A percentile compares a stretch with the other conserved stretches of the same genome.
Conservation (phyloP, 345 rosid genomes). For the Eucalyptus brandiana region DNA sequence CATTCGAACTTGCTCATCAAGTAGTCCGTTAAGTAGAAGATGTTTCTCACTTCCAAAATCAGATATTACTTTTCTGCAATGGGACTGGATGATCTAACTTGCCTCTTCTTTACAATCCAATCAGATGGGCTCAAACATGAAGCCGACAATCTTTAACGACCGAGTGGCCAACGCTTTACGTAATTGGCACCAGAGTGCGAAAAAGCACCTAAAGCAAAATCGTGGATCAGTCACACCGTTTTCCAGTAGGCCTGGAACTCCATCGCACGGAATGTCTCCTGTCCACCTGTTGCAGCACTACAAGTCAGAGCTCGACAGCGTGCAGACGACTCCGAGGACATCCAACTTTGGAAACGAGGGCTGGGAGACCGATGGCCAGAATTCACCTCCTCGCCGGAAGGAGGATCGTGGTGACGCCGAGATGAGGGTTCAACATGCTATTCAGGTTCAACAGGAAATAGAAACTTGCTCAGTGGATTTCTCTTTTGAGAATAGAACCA, state of each 20-base stretch:
- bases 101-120: background rate
- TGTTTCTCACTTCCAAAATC: background rate
- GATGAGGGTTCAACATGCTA: background rate
- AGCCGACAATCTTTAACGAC: slow-evolving; percentile 25
- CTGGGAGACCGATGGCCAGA: background rate
- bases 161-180: slow-evolving; percentile 18
- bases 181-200: slow-evolving; percentile 21
- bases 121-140: slow-evolving; percentile 31
- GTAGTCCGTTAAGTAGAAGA: background rate
- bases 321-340: background rate
- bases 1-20: background rate
- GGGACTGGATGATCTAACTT: background rate
- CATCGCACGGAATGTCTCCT: slow-evolving; percentile 5
- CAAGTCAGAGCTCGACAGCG: background rate
- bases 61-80: background rate
- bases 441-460: background rate
- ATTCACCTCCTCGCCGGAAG: background rate
- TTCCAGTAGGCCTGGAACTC: slow-evolving; percentile 2
- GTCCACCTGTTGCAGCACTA: slow-evolving; percentile 18
- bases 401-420: background rate
- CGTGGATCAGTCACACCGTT: slow-evolving; percentile 3
- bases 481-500: background rate
- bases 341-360: background rate
- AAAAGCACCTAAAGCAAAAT: slow-evolving; percentile 5
- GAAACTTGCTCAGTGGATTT: background rate